Base-by-base conservation (phyloP, 2,329 filamentous ascomycete genomes). In the Fusarium marasasianum region DNA sequence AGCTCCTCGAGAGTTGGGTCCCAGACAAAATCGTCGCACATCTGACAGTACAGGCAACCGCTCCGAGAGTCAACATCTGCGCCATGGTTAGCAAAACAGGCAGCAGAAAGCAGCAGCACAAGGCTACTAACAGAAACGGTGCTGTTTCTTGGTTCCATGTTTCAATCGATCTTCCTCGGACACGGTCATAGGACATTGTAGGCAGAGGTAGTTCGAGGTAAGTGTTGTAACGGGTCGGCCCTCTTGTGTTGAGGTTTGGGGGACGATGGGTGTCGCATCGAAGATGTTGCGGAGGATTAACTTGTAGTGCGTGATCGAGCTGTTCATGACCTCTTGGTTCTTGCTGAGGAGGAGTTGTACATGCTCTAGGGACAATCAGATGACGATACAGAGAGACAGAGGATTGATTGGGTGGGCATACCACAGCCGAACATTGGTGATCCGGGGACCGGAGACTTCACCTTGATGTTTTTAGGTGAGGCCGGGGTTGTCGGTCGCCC, bases 1-100 rank as follows among this genome's bases (percentile, higher is more conserved):
- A 95, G 87, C 59, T 93, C 91, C 79, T 96, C 94, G 10, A 96
- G 85, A 11, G 92, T 93, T 11, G 93, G 92, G 76, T 96, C 94
- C 87, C 93, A 96, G 38, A 96, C 91, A 73, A 94, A 91, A 80
- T 96, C 94, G 79, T 93, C 90, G 80, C 94, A 96, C 80, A 94
- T 91, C 74, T 94, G 92, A 81, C 94, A 96, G 82, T 92, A 96
- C 12, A 96, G 84, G 56, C 90, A 88, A 44, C 93, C 94, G 75
- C 89, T 92, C 66, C 91, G 87, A 31, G 93, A 96, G 79, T 96
- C 94, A 44, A 95, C 92, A 79, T 93, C 93, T 95, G 75, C 26
- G 45, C 59, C 47, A 57, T 76, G 79, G 79, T 82, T 69, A 84
- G 78, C 70, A 66, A 38, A 53, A 44, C 31, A 71, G 58, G 56